Conservation (phyloP, 1,284 basidiomycete genomes). For the Ganoderma resinaceum region DNA sequence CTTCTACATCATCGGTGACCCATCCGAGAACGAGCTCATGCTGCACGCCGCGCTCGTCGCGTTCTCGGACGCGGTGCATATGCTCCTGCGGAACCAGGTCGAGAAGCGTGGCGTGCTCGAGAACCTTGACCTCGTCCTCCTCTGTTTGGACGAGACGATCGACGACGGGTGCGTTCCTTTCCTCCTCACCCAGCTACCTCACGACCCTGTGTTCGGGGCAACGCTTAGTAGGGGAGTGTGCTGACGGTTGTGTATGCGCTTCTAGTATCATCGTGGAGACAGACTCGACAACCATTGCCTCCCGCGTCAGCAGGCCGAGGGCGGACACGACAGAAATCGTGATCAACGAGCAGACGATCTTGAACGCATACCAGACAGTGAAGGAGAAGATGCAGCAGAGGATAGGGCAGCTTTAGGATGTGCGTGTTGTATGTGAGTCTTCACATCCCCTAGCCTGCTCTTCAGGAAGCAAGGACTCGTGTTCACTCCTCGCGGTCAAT, state of each 20-base stretch:
- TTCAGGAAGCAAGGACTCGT: neutral
- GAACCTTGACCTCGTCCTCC: conserved; percentile 91
- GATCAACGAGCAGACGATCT: conserved; percentile 97
- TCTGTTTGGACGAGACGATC: conserved; percentile 96
- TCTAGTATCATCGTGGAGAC: conserved; percentile 95
- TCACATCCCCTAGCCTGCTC: neutral
- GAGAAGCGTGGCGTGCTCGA: conserved; percentile 97
- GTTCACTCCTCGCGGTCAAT: neutral
- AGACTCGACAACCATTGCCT: conserved; percentile 94
- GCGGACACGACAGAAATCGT: conserved; percentile 96
- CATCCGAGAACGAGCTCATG: conserved; percentile 97
- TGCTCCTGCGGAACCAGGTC: conserved; percentile 90
- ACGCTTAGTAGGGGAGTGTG: neutral
- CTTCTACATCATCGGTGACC: conserved; percentile 92
- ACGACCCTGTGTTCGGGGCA: neutral
- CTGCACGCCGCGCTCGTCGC: conserved; percentile 85
- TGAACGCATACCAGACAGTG: conserved; percentile 92
- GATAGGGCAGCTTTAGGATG: conserved; percentile 57
- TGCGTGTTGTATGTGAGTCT: conserved; percentile 23
- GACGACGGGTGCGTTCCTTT: conserved; percentile 92
- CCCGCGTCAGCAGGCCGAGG: conserved; percentile 91
- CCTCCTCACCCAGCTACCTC: neutral
- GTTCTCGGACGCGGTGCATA: conserved; percentile 85
- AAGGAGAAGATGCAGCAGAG: conserved; percentile 80
- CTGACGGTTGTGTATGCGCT: conserved; percentile 1